phyloP scores from a whole-genome alignment of 345 rosid genomes.

The Arabidopsis thaliana region DNA sequence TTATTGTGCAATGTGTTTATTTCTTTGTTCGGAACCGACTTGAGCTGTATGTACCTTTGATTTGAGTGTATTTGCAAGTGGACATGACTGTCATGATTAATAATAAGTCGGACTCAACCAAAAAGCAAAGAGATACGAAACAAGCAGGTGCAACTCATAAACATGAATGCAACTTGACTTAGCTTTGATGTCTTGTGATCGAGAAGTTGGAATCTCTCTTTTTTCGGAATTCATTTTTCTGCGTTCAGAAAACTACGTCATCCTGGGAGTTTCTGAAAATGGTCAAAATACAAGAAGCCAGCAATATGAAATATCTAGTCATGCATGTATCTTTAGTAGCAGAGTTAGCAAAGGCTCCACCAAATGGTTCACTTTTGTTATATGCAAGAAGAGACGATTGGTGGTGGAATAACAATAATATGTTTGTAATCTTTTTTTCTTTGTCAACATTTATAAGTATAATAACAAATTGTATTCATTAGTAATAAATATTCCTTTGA shows the following conservation, averaged over 20 bases:
- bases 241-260: background rate
- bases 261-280: background rate
- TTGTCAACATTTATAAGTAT: too few species aligned
- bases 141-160: background rate
- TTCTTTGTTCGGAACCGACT: conserved; percentile 20
- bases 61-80: conserved; percentile 36
- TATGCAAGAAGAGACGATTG: too few species aligned
- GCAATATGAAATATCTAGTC: too few species aligned
- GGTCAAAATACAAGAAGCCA: background rate
- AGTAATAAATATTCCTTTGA: too few species aligned
- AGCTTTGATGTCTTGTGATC: background rate
- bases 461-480: too few species aligned
- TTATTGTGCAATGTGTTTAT: conserved; percentile 17
- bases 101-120: background rate
- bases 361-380: too few species aligned
- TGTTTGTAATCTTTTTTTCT: too few species aligned
- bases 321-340: too few species aligned
- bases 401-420: too few species aligned
- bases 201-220: background rate
- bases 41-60: conserved; percentile 22
- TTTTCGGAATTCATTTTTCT: background rate
- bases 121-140: background rate
- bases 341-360: too few species aligned
- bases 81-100: background rate
- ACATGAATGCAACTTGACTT: too few species aligned